A percentile compares a stretch with the other conserved stretches of the same genome.
These are phyloP conservation scores for Alternaria sp. DNA, from an alignment of 2,329 filamentous ascomycete genomes.

Conservation along the genomic window DNA sequence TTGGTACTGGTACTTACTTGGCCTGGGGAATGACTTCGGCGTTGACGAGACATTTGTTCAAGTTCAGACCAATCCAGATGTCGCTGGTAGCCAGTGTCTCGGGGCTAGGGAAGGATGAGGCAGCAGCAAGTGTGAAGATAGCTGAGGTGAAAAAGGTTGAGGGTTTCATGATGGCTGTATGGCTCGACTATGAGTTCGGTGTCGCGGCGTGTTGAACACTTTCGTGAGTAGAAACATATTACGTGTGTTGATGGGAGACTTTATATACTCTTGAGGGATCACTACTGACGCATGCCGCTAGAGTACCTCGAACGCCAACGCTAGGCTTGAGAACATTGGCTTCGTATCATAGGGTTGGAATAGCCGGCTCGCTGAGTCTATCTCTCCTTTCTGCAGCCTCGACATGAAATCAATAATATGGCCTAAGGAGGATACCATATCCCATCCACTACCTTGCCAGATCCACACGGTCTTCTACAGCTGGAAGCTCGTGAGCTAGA, in stretches of 20 bases:
- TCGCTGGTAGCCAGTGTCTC: not conserved
- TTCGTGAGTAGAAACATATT: not conserved
- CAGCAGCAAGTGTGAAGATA: not conserved
- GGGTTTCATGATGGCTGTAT: not conserved
- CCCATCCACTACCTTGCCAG: not conserved
- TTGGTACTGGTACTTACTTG: not conserved
- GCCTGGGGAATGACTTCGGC: not conserved
- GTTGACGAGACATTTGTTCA: not conserved
- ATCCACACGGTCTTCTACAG: not conserved
- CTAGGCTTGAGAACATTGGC: not conserved
- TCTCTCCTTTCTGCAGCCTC: not conserved
- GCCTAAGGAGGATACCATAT: not conserved
- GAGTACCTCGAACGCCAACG: not conserved
- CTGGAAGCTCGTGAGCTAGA: not conserved
- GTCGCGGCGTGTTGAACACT: not conserved
- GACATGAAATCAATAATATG: not conserved
- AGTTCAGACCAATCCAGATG: not conserved
- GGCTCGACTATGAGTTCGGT: not conserved
- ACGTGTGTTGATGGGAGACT: not conserved
- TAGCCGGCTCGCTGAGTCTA: not conserved
- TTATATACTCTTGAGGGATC: not conserved
- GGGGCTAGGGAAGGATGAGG: not conserved
- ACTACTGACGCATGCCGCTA: not conserved
- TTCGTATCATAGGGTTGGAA: not conserved
- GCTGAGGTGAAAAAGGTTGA: not conserved